These are phyloP conservation scores for Nicotiana noctiflora DNA, from an alignment of 257 asterid species.

Conservation along the genomic window DNA sequence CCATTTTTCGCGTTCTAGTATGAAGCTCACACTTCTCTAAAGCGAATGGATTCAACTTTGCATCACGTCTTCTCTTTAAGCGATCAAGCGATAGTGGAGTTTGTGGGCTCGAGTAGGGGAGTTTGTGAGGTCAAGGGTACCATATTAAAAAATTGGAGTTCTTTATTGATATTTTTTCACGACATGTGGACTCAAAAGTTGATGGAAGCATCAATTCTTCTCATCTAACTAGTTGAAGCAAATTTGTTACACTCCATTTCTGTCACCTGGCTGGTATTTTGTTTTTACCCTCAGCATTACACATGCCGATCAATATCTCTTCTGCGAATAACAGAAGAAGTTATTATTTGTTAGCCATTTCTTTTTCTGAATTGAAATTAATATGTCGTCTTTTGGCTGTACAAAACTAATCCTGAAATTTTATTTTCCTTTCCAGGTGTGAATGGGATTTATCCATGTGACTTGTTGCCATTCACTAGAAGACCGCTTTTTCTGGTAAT, in stretches of 20 bases:
- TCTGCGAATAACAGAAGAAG: not conserved
- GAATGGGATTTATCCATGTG: slow-evolving; percentile 81
- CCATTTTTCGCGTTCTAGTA: too few relatives aligned
- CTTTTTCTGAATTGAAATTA: not conserved
- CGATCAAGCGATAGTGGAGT: too few relatives aligned
- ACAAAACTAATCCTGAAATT: slow-evolving; percentile 15
- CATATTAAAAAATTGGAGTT: not conserved
- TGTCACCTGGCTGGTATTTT: not conserved
- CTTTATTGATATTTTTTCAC: not conserved
- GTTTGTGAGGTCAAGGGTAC: not conserved
- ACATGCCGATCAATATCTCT: not conserved
- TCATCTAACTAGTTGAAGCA: not conserved
- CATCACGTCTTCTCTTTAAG: too few relatives aligned
- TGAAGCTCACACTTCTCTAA: too few relatives aligned
- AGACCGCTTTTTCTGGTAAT: slow-evolving; percentile 81
- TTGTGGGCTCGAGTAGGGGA: not conserved
- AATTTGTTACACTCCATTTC: not conserved
- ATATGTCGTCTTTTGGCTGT: not conserved
- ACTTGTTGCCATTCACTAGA: slow-evolving; percentile 87
- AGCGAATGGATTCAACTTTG: too few relatives aligned
- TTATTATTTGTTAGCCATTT: not conserved
- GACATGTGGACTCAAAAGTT: not conserved
- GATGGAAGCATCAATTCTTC: not conserved
- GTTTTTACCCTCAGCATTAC: not conserved
- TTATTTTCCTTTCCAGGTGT: slow-evolving; percentile 47